phyloP scores from a whole-genome alignment of 1,284 basidiomycete genomes.

The Ceratobasidium papillatum region DNA sequence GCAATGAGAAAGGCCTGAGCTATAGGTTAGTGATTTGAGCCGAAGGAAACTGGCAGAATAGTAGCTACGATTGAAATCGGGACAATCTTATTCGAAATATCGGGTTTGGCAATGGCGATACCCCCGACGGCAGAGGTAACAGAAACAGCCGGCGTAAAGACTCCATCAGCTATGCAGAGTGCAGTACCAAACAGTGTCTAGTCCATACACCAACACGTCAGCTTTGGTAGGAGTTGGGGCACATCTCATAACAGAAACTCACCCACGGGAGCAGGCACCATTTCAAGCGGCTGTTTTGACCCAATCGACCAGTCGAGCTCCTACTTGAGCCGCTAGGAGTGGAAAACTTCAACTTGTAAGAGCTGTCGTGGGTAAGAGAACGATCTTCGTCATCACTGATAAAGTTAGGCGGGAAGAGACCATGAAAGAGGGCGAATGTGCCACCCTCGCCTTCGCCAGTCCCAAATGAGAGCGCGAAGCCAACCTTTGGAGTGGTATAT shows the following conservation, averaged over 20 bases:
- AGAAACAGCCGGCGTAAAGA: constrained; percentile 69
- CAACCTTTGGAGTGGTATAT: constrained; percentile 53
- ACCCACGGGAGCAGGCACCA: constrained; percentile 68
- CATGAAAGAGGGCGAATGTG: constrained; percentile 69
- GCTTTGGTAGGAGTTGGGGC: constrained; percentile 18
- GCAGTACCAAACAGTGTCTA: constrained; percentile 55
- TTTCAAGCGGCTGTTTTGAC: constrained; percentile 46
- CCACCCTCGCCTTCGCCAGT: constrained; percentile 71
- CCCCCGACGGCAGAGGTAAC: constrained; percentile 73
- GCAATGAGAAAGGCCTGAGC: constrained; percentile 63
- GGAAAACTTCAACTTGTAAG: constrained; percentile 43
- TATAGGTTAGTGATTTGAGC: not conserved
- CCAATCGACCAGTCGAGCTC: not conserved
- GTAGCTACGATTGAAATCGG: constrained; percentile 65
- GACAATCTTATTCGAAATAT: constrained; percentile 58
- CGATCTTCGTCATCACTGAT: constrained; percentile 61
- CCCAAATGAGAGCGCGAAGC: constrained; percentile 66
- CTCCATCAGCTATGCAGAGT: constrained; percentile 24
- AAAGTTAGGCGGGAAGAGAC: constrained; percentile 63
- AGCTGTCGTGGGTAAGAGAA: constrained; percentile 60
- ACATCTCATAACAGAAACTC: constrained; percentile 40
- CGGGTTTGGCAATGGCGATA: constrained; percentile 66
- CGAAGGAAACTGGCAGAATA: not conserved
- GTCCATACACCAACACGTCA: not conserved
- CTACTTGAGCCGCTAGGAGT: constrained; percentile 12